Base-by-base conservation (phyloP, 768 basidiomycete species). In the Suillus americanus region DNA sequence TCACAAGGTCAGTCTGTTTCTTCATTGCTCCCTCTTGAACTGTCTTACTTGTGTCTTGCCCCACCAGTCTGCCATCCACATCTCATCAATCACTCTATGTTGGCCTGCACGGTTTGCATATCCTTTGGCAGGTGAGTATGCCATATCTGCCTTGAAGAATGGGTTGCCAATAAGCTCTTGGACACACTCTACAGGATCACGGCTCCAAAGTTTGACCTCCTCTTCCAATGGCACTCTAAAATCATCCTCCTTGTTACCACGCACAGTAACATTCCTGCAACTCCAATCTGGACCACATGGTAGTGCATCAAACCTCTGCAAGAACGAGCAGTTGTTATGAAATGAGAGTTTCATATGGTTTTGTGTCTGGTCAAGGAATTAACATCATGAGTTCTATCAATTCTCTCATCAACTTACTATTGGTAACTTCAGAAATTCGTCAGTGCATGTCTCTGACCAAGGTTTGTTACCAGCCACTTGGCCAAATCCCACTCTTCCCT, bases 41-140 rank as follows among this genome's bases (percentile, higher is more conserved):
- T 25, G 5, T 30, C 66, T 62, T 61, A 70, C 69, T 60, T 73
- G 72, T n/a, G 51, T 65, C 23, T 69, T 35, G 65, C 65, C 66
- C 69, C 71, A 73, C 69, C 71, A 72, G 57, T 73, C 65, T 1
- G 46, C 71, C 1, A 67, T 71, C 70, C 71, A 72, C 70, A 71
- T 69, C 30, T 73, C 70, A 38, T 66, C 63, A 9, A 41, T 55
- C 1, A 66, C 16, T 2, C 68, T 62, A 13, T 40, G 41, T 12
- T 50, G 28, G 1, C 65, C 61, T 16, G 60, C 30, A 25, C 41
- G 16, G 33, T 69, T 68, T 30, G 60, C 55, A 61, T 38, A 69
- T 9, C 45, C 61, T 37, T 13, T 35, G 38, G 40, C 61, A 18
- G 66, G 68, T 13, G 43, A 57, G 37, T 63, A 63, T 9, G 33